These are phyloP conservation scores for Carex myosuroides DNA, from an alignment of 176 grass and related monocot genomes.

Conservation along the genomic window DNA sequence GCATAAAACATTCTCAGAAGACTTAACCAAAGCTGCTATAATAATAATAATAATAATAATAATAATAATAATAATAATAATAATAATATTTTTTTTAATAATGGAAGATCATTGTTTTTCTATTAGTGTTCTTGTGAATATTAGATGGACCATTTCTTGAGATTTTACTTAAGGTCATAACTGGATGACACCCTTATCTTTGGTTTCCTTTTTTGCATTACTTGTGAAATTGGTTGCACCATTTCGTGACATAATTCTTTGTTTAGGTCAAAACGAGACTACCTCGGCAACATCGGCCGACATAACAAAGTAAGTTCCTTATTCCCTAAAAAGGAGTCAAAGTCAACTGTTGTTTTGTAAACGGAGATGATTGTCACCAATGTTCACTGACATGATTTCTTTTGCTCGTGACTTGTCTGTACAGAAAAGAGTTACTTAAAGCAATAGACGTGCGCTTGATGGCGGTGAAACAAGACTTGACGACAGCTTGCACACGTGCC, in stretches of 20 bases:
- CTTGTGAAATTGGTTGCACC: conserved; percentile 29
- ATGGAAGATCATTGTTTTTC: not conserved
- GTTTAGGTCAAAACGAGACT: conserved; percentile 44
- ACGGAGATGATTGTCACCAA: not conserved
- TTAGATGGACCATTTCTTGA: not conserved
- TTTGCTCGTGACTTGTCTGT: conserved; percentile 19
- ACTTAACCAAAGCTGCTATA: conserved; percentile 12
- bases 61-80: not conserved
- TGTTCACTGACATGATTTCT: not conserved
- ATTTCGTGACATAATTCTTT: conserved; percentile 24
- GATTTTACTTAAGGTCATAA: conserved; percentile 18
- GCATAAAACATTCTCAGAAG: conserved; percentile 18
- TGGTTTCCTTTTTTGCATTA: not conserved
- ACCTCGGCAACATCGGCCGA: conserved; percentile 59
- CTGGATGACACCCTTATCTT: conserved; percentile 5
- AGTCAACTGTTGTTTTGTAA: conserved; percentile 1
- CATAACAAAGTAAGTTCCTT: conserved; percentile 73
- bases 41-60: not conserved
- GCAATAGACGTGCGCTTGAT: conserved; percentile 87
- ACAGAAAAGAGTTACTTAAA: conserved; percentile 79
- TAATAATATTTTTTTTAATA: not conserved
- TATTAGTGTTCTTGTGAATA: not conserved
- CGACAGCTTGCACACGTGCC: conserved; percentile 63
- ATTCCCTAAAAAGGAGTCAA: not conserved
- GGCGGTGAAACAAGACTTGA: conserved; percentile 81